Percentiles rank a stretch among this genome's conserved stretches.
Evolutionary conservation across 2,329 filamentous ascomycete genomes (phyloP).

Genomic region (Leptosphaerulina australis): DNA sequence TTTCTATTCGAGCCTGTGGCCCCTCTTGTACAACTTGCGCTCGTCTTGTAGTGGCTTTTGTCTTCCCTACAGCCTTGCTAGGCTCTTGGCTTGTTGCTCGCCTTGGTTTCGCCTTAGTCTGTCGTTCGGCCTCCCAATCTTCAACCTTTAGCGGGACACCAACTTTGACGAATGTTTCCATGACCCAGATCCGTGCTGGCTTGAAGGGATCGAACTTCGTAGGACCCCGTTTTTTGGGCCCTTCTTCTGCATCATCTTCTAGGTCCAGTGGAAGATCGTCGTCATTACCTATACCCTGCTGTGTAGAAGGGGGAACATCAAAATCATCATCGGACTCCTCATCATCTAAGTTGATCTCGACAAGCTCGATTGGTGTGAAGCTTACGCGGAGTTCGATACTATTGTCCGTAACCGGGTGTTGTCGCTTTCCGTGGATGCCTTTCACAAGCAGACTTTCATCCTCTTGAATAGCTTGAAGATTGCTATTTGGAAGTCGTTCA

Average conservation of each 20-base stretch:
- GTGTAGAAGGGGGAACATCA: conserved; percentile 26
- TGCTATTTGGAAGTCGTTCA: conserved; percentile 28
- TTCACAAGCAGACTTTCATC: conserved; percentile 64
- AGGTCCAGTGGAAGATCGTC: conserved; percentile 41
- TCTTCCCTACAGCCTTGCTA: conserved; percentile 26
- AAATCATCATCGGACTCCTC: conserved; percentile 76
- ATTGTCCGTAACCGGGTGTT: conserved; percentile 75
- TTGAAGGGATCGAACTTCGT: conserved; percentile 68
- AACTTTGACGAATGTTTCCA: conserved; percentile 66
- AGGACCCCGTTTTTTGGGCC: conserved; percentile 53
- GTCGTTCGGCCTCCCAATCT: conserved; percentile 62
- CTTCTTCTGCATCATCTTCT: conserved; percentile 43
- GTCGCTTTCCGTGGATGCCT: conserved; percentile 69
- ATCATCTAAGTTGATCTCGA: conserved; percentile 74
- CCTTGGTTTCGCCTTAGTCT: conserved; percentile 31
- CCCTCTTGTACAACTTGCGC: conserved; percentile 28
- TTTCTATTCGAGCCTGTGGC: conserved; percentile 34
- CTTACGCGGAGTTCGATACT: conserved; percentile 78
- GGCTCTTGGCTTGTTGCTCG: conserved; percentile 30
- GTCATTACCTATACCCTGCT: conserved; percentile 31
- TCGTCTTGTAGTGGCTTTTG: conserved; percentile 29
- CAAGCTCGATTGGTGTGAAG: conserved; percentile 76
- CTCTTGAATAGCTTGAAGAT: conserved; percentile 50
- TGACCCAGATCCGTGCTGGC: conserved; percentile 71
- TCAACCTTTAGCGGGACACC: conserved; percentile 70